Percentiles rank a stretch among this genome's conserved stretches.
These are phyloP conservation scores for Pseudogymnoascus sp. DNA, from an alignment of 2,329 filamentous ascomycete species.

Conservation along the genomic window DNA sequence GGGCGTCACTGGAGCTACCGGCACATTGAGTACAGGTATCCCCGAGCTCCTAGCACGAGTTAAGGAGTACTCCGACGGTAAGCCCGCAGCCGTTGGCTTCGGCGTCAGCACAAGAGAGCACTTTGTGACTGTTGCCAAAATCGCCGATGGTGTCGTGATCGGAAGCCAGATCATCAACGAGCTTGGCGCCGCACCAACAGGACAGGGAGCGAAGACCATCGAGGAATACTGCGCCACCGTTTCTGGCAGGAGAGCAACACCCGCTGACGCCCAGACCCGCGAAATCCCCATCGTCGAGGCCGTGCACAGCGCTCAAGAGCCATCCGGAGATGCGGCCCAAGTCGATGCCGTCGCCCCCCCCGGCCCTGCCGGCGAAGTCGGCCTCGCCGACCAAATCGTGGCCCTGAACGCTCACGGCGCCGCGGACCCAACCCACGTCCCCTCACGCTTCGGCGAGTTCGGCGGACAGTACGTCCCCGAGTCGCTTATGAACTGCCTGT, in stretches of 20 bases:
- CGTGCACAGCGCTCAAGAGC: slow-evolving; percentile 51
- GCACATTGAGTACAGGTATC: slow-evolving; percentile 71
- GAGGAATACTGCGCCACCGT: slow-evolving; percentile 79
- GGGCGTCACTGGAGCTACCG: slow-evolving; percentile 89
- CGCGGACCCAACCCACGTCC: slow-evolving; percentile 48
- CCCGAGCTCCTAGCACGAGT: slow-evolving; percentile 76
- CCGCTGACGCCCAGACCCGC: slow-evolving; percentile 48
- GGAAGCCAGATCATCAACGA: slow-evolving; percentile 90
- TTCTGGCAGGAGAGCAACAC: slow-evolving; percentile 44
- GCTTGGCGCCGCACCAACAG: slow-evolving; percentile 58
- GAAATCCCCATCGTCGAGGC: slow-evolving; percentile 66
- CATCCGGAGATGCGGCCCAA: slow-evolving; percentile 49
- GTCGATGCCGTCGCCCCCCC: slow-evolving; percentile 52
- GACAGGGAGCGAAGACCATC: slow-evolving; percentile 61
- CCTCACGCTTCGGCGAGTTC: slow-evolving; percentile 87
- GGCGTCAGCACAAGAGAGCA: slow-evolving; percentile 94
- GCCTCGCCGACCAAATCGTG: slow-evolving; percentile 51
- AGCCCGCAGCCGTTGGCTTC: slow-evolving; percentile 87
- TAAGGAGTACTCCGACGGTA: slow-evolving; percentile 84
- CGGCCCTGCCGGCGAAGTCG: slow-evolving; percentile 33
- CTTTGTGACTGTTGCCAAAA: slow-evolving; percentile 72
- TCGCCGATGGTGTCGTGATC: slow-evolving; percentile 92
- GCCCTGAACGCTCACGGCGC: slow-evolving; percentile 61
- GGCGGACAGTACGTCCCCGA: slow-evolving; percentile 97
- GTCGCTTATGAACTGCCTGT: slow-evolving; percentile 92